Conservation (phyloP, 148 eudicot genomes). For the Rhododendron henanense region DNA sequence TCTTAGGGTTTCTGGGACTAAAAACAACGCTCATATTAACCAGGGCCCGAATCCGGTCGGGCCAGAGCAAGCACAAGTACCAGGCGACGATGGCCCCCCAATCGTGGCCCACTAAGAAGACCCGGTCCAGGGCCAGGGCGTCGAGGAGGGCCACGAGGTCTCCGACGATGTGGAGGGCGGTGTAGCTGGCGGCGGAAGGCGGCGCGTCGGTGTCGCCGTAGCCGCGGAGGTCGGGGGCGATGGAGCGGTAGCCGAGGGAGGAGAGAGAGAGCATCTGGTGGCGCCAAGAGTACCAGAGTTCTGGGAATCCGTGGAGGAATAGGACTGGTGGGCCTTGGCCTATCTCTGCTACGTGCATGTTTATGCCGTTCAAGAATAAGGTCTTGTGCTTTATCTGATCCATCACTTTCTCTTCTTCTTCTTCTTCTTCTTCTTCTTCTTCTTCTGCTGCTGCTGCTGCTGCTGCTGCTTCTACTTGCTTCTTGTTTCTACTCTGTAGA, state of each 20-base stretch:
- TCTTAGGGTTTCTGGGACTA: constrained; percentile 31
- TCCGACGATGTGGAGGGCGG: constrained; percentile 40
- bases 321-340: constrained; percentile 40
- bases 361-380: constrained; percentile 13
- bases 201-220: constrained; percentile 58
- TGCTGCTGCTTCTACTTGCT: no score
- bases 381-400: constrained; percentile 23
- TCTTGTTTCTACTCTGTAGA: background rate
- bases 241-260: constrained; percentile 41
- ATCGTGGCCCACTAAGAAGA: constrained; percentile 54
- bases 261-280: constrained; percentile 52
- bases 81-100: constrained; percentile 54
- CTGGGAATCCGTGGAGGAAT: constrained; percentile 66
- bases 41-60: constrained; percentile 44
- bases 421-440: constrained; percentile 5
- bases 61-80: constrained; percentile 45
- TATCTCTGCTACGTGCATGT: constrained; percentile 43
- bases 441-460: background rate
- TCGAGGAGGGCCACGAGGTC: constrained; percentile 48
- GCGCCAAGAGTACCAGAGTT: constrained; percentile 71
- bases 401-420: constrained; percentile 16
- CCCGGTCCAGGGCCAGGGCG: constrained; percentile 26
- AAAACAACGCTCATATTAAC: constrained; percentile 49
- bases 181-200: constrained; percentile 26
- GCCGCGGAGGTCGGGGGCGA: constrained; percentile 63